Base-by-base conservation (phyloP, 2,329 filamentous ascomycete species). In the Thyridium curvatum region DNA sequence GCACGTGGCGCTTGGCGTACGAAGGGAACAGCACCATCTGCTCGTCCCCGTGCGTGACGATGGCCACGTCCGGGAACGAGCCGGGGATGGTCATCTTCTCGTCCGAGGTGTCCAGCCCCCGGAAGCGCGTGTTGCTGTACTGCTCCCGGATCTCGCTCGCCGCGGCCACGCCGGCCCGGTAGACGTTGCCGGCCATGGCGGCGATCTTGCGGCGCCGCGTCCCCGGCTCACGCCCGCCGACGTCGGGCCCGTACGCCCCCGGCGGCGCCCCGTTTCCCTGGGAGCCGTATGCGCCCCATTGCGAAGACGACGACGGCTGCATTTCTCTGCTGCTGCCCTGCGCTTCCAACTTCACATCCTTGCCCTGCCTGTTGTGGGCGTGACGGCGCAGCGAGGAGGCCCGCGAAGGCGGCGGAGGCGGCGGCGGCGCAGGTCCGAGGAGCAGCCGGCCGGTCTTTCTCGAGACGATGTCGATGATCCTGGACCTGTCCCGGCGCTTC, bases 21-120 rank as follows among this genome's bases (percentile, higher is more conserved):
- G 88, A 96, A 0, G 93, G 93, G 50, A 98, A 98, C 17, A 98
- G 59, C 9, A 98, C 79, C 81, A 98, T 87, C 64, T 97, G 87
- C 58, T 96, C 89, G 43, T 88, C 78, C 12, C 87, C 90, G 44
- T 80, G 82, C 10, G 80, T 76, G 13, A 84, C 77, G 43, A 95
- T 85, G n/a, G 84, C 78, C 14, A 87, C 84, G 49, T 95, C 84
- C 0, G 89, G 87, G 53, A 94, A 96, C 1, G 83, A 79, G 1
- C 84, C 85, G 0, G 87, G 83, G 21, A 86, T 84, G 33, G 71
- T 64, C 15, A 66, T 59, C 44, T 61, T 62, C 8, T 59, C 56
- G 9, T 54, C 49, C 8, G 50, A 38, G 7, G 50, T 44, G 32
- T 67, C 64, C 4, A 60, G 51, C n/a, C 58, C 55, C 6, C 58